Percentiles rank a stretch among this genome's conserved stretches.
Conservation (phyloP, 306 rosid species). For the Quercus suber region DNA sequence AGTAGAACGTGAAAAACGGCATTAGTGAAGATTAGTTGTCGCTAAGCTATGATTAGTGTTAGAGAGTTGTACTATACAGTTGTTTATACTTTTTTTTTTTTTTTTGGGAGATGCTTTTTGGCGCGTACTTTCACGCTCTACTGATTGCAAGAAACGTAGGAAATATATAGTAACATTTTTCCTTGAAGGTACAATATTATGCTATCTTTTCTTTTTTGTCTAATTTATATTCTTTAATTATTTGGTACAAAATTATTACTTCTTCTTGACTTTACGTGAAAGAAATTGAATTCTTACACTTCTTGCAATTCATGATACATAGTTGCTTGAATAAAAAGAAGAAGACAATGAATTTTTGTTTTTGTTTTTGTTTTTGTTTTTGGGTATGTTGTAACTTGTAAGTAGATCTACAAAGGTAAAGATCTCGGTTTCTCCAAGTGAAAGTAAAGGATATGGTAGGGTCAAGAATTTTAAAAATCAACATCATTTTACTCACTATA, state of each 20-base stretch:
- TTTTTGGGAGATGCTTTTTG: neutral
- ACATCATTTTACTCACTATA: slow-evolving; percentile 12
- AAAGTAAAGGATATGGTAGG: slow-evolving; percentile 23
- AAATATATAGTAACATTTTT: neutral
- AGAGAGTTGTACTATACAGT: slow-evolving; percentile 23
- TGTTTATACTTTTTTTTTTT: slow-evolving; percentile 10
- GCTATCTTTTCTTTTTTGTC: neutral
- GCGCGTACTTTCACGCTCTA: neutral
- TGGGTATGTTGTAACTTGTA: neutral
- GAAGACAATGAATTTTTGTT: neutral
- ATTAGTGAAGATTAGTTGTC: slow-evolving; percentile 12
- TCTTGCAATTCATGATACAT: neutral
- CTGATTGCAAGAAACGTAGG: neutral
- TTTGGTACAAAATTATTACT: no score
- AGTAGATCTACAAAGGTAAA: neutral
- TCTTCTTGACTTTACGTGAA: no score
- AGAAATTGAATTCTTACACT: neutral
- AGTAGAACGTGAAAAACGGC: slow-evolving; percentile 29
- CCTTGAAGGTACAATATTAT: neutral
- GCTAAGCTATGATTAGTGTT: neutral
- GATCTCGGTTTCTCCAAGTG: neutral
- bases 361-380: neutral
- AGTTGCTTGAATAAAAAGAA: neutral
- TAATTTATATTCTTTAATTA: no score
- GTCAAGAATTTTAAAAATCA: slow-evolving; percentile 10